Percentiles rank a stretch among this genome's conserved stretches.
phyloP scores from a whole-genome alignment of 169 alveolate species.

The Cryptosporidium meleagridis region DNA sequence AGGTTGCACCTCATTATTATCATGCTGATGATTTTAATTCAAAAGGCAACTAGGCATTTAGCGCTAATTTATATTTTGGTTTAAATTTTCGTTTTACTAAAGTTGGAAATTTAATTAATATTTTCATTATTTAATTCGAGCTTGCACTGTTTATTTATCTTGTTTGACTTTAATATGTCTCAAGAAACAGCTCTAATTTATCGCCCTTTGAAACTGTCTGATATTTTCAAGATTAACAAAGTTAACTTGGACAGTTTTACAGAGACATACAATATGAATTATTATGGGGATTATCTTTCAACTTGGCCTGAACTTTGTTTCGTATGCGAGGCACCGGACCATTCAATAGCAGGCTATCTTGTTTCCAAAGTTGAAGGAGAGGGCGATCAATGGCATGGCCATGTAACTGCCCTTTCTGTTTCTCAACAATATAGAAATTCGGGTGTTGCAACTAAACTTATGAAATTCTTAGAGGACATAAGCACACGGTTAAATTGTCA shows the following conservation, averaged over 20 bases:
- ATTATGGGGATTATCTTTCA: slow-evolving; percentile 91
- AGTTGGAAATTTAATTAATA: neutral
- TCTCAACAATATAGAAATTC: slow-evolving; percentile 92
- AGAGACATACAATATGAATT: slow-evolving; percentile 90
- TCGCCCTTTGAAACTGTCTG: slow-evolving; percentile 77
- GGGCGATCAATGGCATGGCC: slow-evolving; percentile 95
- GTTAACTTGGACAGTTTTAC: slow-evolving; percentile 92
- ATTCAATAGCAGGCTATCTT: slow-evolving; percentile 90
- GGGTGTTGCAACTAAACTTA: slow-evolving; percentile 92
- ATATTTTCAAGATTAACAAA: slow-evolving; percentile 86
- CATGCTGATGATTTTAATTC: slow-evolving; percentile 56
- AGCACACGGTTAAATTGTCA: slow-evolving; percentile 87
- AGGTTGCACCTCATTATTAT: slow-evolving; percentile 97
- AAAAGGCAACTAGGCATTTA: slow-evolving; percentile 19
- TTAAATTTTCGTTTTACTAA: neutral
- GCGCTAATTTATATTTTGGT: neutral
- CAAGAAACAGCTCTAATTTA: slow-evolving; percentile 7
- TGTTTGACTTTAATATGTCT: neutral
- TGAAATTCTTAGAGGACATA: slow-evolving; percentile 91
- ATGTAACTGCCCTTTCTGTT: slow-evolving; percentile 95
- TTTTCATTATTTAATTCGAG: neutral
- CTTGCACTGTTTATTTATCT: neutral
- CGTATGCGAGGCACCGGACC: slow-evolving; percentile 89
- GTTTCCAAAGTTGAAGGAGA: slow-evolving; percentile 93
- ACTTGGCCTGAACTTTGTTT: slow-evolving; percentile 93